A percentile compares a stretch with the other conserved stretches of the same genome.
These are phyloP conservation scores for Cucurbita pepo DNA, from an alignment of 306 rosid genomes.

Conservation along the genomic window DNA sequence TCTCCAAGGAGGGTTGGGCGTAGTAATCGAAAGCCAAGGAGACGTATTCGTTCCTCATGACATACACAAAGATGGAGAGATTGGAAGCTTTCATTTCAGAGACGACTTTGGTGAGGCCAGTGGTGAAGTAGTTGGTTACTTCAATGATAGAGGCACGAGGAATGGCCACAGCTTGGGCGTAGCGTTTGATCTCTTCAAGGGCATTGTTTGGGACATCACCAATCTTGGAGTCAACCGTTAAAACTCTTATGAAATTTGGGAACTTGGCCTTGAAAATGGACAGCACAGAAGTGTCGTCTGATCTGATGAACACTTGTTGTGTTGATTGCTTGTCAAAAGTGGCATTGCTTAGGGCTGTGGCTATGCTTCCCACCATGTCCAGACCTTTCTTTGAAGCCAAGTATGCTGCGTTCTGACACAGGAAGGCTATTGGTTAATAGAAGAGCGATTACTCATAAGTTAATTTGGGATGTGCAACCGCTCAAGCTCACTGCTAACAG, in stretches of 20 bases:
- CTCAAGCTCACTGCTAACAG: too few relatives aligned
- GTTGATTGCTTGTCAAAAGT: slow-evolving; percentile 52
- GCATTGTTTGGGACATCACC: slow-evolving; percentile 27
- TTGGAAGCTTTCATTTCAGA: slow-evolving; percentile 43
- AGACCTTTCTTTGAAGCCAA: slow-evolving; percentile 63
- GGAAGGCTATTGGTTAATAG: background rate
- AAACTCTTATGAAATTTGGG: background rate
- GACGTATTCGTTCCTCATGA: slow-evolving; percentile 48
- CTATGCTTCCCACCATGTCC: slow-evolving; percentile 46
- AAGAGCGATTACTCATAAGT: background rate
- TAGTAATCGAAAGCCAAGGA: slow-evolving; percentile 51
- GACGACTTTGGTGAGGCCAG: slow-evolving; percentile 24
- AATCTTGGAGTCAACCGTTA: background rate
- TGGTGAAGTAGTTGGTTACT: slow-evolving; percentile 9
- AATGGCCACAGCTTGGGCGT: slow-evolving; percentile 49
- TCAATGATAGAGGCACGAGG: slow-evolving; percentile 11
- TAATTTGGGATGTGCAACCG: too few relatives aligned
- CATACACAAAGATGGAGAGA: slow-evolving; percentile 30
- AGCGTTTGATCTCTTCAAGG: slow-evolving; percentile 49
- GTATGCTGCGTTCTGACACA: slow-evolving; percentile 62
- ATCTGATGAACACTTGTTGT: slow-evolving; percentile 51
- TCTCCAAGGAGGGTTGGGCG: slow-evolving; percentile 50
- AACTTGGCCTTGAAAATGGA: background rate
- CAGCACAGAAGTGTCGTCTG: slow-evolving; percentile 79
- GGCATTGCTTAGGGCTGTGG: slow-evolving; percentile 46